Percentiles rank a stretch among this genome's conserved stretches.
phyloP scores from a whole-genome alignment of 2,329 filamentous ascomycete genomes.

The Diaporthe sp. region DNA sequence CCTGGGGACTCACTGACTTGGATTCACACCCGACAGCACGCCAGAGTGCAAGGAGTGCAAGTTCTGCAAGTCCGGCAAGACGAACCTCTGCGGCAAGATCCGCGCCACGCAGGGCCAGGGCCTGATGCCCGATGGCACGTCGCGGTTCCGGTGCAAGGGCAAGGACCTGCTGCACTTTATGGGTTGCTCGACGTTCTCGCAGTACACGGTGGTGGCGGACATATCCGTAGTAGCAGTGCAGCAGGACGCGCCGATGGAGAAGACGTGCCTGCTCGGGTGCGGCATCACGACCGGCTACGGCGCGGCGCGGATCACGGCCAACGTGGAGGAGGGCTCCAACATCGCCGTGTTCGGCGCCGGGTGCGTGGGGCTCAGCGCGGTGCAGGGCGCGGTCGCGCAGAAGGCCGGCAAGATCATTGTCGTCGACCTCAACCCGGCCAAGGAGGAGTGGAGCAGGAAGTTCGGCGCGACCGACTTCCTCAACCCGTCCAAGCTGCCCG shows the following conservation, averaged over 20 bases:
- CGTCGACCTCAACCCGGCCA: conserved; percentile 83
- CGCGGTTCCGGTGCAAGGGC: conserved; percentile 94
- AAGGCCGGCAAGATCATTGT: conserved; percentile 84
- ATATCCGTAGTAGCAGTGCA: conserved; percentile 98
- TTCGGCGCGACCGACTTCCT: conserved; percentile 98
- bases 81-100: conserved; percentile 99
- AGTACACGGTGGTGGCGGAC: conserved; percentile 98
- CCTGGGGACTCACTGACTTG: background rate
- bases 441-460: conserved; percentile 93
- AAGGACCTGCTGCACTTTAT: conserved; percentile 98
- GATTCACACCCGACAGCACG: conserved; percentile 70
- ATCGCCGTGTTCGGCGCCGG: conserved; percentile 95
- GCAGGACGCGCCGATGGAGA: conserved; percentile 92
- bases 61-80: conserved; percentile 99
- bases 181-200: conserved; percentile 98
- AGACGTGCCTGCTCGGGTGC: conserved; percentile 95
- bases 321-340: conserved; percentile 89
- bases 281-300: conserved; percentile 99
- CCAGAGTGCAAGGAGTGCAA: conserved; percentile 98
- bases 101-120: conserved; percentile 95
- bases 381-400: conserved; percentile 92
- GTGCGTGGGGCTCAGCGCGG: conserved; percentile 94
- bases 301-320: conserved; percentile 92
- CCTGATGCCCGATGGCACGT: conserved; percentile 97
- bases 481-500: conserved; percentile 83